Evolutionary conservation across 164 flowering plant species (phyloP).

Genomic region (Aristolochia californica): DNA sequence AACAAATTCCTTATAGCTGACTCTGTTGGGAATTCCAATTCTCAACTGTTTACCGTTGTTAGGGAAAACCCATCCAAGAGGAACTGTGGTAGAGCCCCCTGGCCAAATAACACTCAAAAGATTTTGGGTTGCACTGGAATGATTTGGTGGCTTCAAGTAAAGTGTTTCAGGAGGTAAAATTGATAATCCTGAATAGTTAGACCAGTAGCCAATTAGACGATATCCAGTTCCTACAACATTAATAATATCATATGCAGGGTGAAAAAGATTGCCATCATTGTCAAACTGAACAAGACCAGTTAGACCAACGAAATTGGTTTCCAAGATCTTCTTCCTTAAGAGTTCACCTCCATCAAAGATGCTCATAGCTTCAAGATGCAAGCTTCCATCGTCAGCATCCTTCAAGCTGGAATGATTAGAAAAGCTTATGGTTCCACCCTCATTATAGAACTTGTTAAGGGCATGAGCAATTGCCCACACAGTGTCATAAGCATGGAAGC

Average conservation of each 20-base stretch:
- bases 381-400: constrained; percentile 17
- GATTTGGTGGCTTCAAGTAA: constrained; percentile 41
- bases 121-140: constrained; percentile 37
- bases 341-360: constrained; percentile 47
- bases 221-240: constrained; percentile 65
- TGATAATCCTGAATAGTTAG: constrained; percentile 60
- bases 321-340: constrained; percentile 36
- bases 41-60: constrained; percentile 45
- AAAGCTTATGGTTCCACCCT: constrained; percentile 62
- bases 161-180: constrained; percentile 50
- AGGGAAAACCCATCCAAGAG: constrained; percentile 83
- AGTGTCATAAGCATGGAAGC: constrained; percentile 70
- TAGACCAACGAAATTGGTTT: constrained; percentile 35
- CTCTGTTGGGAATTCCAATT: constrained; percentile 62
- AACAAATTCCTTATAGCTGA: constrained; percentile 48
- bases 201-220: constrained; percentile 63
- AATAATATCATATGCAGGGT: constrained; percentile 68
- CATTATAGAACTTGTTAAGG: constrained; percentile 44
- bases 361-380: constrained; percentile 50
- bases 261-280: constrained; percentile 34
- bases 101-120: constrained; percentile 58
- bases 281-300: constrained; percentile 48
- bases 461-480: constrained; percentile 80
- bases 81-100: constrained; percentile 38
- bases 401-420: constrained; percentile 46